Percentiles rank a stretch among this genome's conserved stretches.
These are phyloP conservation scores for Russula sp. DNA, from an alignment of 768 basidiomycete genomes.

Conservation along the genomic window DNA sequence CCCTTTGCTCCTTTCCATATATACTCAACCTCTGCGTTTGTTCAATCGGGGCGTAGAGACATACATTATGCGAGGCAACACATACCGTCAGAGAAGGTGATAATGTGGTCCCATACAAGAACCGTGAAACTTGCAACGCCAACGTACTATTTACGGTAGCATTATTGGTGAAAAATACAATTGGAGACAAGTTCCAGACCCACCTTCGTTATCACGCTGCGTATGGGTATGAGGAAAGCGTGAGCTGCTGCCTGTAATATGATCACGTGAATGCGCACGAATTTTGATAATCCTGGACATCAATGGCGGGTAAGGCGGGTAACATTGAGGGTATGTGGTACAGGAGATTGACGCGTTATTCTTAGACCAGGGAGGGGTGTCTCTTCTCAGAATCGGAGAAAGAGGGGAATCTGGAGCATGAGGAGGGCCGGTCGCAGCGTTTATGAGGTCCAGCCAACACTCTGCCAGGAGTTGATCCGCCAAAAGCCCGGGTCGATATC, in stretches of 20 bases:
- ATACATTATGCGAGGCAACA: neutral
- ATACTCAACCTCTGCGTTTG: slow-evolving; percentile 42
- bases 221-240: neutral
- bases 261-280: slow-evolving; percentile 15
- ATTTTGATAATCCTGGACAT: neutral
- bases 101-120: slow-evolving; percentile 55
- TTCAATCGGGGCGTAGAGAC: neutral
- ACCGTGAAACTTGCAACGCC: slow-evolving; percentile 51
- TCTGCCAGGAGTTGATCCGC: neutral
- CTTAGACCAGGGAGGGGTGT: neutral
- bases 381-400: neutral
- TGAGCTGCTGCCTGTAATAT: neutral
- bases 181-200: neutral
- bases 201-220: slow-evolving; percentile 4
- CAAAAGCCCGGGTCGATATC: neutral
- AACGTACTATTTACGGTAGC: slow-evolving; percentile 44
- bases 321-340: neutral
- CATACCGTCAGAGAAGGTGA: slow-evolving; percentile 51
- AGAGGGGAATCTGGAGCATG: neutral
- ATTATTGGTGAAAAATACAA: neutral
- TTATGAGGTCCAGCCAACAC: neutral
- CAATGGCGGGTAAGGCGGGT: neutral
- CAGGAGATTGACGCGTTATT: neutral
- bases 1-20: slow-evolving; percentile 53
- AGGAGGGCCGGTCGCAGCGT: neutral